These are phyloP conservation scores for Acacia crassicarpa DNA, from an alignment of 306 rosid species.

Conservation along the genomic window DNA sequence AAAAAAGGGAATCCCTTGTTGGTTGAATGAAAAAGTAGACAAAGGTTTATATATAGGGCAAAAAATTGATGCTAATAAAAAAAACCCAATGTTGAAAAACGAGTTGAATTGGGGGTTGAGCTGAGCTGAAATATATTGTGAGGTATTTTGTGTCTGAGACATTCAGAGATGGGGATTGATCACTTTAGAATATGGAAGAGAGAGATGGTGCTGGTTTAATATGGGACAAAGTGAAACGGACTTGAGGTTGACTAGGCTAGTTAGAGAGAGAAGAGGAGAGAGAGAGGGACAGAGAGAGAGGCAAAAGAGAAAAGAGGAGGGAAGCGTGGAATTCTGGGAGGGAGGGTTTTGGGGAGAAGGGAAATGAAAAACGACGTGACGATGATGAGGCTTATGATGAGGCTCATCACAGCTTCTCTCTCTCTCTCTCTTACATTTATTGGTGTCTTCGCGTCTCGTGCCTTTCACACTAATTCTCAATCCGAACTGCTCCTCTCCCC, in stretches of 20 bases:
- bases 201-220: constrained; percentile 45
- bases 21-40: constrained; percentile 26
- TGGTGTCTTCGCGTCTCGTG: constrained; percentile 61
- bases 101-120: constrained; percentile 30
- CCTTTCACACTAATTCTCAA: constrained; percentile 89
- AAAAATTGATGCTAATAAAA: constrained; percentile 37
- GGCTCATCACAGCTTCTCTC: constrained; percentile 45
- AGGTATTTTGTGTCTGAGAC: constrained; percentile 44
- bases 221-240: constrained; percentile 47
- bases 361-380: constrained; percentile 94
- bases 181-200: constrained; percentile 32
- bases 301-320: not conserved
- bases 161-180: constrained; percentile 70
- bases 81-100: constrained; percentile 22
- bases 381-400: constrained; percentile 92
- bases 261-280: constrained; percentile 9
- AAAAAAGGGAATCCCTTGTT: constrained; percentile 35
- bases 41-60: constrained; percentile 36
- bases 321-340: constrained; percentile 76
- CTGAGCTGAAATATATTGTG: constrained; percentile 38
- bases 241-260: constrained; percentile 48
- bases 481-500: constrained; percentile 80
- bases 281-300: not conserved
- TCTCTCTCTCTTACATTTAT: constrained; percentile 47
- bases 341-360: constrained; percentile 76